Percentiles rank a stretch among this genome's conserved stretches.
Evolutionary conservation across 306 rosid species (phyloP).

Genomic region (Leucaena leucocephala): DNA sequence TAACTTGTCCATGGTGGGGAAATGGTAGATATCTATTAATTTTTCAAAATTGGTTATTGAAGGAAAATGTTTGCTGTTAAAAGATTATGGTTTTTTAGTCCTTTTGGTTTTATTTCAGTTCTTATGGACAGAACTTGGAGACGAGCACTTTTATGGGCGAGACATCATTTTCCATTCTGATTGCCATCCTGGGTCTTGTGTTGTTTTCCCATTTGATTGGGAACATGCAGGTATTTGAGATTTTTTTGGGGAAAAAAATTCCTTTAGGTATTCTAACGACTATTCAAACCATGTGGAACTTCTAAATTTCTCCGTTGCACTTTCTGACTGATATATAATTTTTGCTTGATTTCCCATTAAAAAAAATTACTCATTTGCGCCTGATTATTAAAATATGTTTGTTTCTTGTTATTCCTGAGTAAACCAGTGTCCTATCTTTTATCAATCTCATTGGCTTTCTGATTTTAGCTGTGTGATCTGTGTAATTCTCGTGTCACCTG

Average conservation of each 20-base stretch:
- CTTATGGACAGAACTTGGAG: constrained; percentile 88
- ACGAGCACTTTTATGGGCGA: constrained; percentile 92
- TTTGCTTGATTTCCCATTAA: neutral
- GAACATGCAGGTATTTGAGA: constrained; percentile 87
- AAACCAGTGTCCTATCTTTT: constrained; percentile 17
- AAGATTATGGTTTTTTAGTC: constrained; percentile 23
- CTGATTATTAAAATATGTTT: constrained; percentile 21
- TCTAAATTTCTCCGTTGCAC: neutral
- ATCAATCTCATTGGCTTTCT: neutral
- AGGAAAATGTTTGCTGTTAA: constrained; percentile 27
- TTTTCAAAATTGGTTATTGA: constrained; percentile 9
- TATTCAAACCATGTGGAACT: constrained; percentile 18
- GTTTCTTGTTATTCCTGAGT: constrained; percentile 10
- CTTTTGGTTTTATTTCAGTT: constrained; percentile 60
- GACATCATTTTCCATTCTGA: constrained; percentile 90
- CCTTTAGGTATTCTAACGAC: neutral
- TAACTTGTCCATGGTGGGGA: neutral
- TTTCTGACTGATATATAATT: constrained; percentile 10
- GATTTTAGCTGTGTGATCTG: neutral
- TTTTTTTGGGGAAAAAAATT: neutral
- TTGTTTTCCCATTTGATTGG: constrained; percentile 94
- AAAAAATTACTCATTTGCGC: constrained; percentile 15
- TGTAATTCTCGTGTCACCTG: neutral
- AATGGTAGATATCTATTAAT: constrained; percentile 27
- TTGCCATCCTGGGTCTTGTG: constrained; percentile 95